Evolutionary conservation across 768 basidiomycete genomes (phyloP).

Genomic region (Botryobasidium botryosum): DNA sequence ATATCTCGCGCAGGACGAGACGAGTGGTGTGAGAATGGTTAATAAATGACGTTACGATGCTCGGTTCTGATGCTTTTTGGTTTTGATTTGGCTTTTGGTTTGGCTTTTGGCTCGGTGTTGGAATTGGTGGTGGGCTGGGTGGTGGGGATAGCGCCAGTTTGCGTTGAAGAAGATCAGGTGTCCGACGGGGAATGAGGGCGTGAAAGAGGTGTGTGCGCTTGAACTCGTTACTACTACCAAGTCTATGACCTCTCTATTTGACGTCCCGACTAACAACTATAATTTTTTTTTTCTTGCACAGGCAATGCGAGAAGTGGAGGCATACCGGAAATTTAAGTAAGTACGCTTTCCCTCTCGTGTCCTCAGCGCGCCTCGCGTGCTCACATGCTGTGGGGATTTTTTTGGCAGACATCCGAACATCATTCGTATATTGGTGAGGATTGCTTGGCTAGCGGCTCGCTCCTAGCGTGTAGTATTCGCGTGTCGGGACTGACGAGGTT

Average conservation of each 20-base stretch:
- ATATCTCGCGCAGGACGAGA: slow-evolving; percentile 72
- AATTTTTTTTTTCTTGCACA: not conserved
- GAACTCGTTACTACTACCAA: not conserved
- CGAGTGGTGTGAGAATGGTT: slow-evolving; percentile 46
- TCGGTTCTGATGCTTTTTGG: slow-evolving; percentile 1
- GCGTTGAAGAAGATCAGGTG: slow-evolving; percentile 96
- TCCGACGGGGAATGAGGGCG: slow-evolving; percentile 72
- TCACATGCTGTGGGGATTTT: not conserved
- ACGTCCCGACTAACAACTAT: no score
- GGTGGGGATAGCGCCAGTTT: slow-evolving; percentile 74
- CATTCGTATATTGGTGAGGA: slow-evolving; percentile 75
- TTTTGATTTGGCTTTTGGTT: slow-evolving; percentile 11
- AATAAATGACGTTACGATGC: not conserved
- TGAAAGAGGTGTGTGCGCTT: slow-evolving; percentile 38
- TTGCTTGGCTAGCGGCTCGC: no score
- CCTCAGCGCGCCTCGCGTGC: not conserved
- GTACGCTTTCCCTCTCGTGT: slow-evolving; percentile 17
- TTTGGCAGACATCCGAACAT: slow-evolving; percentile 76
- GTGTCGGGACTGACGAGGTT: slow-evolving; percentile 5
- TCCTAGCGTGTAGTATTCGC: slow-evolving; percentile 5
- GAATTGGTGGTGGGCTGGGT: no score
- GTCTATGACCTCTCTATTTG: not conserved
- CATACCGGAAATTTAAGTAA: slow-evolving; percentile 86
- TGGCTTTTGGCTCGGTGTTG: no score
- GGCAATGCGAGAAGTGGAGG: slow-evolving; percentile 79